Conservation (phyloP, 2,329 filamentous ascomycete species). For the Pseudogymnoascus sp. region DNA sequence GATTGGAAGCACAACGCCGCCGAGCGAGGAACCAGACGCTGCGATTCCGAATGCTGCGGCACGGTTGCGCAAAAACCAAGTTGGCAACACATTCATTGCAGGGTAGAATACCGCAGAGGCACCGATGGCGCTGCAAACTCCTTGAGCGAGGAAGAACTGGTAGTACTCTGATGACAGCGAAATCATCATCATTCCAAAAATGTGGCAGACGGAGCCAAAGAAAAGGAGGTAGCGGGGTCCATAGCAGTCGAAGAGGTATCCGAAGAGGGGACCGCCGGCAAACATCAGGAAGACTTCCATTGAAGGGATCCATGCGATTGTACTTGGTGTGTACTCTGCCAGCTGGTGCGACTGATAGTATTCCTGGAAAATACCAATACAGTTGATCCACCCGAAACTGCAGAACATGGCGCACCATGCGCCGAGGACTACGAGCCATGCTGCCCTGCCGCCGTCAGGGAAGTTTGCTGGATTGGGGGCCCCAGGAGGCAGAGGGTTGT, state of each 20-base stretch:
- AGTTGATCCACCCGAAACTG: constrained; percentile 45
- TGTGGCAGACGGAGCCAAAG: constrained; percentile 45
- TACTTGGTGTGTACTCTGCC: constrained; percentile 41
- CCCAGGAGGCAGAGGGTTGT: not conserved
- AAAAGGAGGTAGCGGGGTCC: constrained; percentile 51
- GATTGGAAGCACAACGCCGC: constrained; percentile 53
- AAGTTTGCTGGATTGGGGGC: constrained; percentile 1
- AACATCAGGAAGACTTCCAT: constrained; percentile 48
- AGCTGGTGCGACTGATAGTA: constrained; percentile 48
- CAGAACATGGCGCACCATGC: constrained; percentile 40
- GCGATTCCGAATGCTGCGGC: constrained; percentile 42
- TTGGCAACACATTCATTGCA: constrained; percentile 35
- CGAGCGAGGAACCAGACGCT: constrained; percentile 42
- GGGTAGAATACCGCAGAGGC: constrained; percentile 40
- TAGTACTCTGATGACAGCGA: constrained; percentile 48
- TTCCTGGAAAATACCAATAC: constrained; percentile 48
- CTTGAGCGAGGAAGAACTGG: constrained; percentile 44
- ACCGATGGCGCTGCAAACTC: constrained; percentile 38
- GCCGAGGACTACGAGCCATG: constrained; percentile 50
- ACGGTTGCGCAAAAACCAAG: constrained; percentile 43
- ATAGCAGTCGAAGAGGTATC: constrained; percentile 54
- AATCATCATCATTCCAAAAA: constrained; percentile 58
- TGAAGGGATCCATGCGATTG: constrained; percentile 56
- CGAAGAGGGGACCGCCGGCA: constrained; percentile 52
- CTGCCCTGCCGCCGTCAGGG: constrained; percentile 50